These are phyloP conservation scores for Collybiopsis luxurians DNA, from an alignment of 768 basidiomycete species.

Conservation along the genomic window DNA sequence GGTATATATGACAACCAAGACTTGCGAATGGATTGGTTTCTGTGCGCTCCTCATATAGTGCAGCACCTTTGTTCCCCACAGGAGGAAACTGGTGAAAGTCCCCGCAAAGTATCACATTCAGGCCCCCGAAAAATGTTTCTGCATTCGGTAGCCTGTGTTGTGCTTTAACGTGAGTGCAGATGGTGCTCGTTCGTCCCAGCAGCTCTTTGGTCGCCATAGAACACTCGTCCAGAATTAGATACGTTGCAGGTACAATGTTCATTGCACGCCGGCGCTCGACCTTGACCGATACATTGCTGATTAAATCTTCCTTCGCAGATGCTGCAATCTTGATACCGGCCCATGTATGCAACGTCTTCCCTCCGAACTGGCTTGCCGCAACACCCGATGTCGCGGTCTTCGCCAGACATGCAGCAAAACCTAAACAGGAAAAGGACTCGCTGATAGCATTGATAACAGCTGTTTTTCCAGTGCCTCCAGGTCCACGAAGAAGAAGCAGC, in stretches of 20 bases:
- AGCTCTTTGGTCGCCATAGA: slow-evolving; percentile 31
- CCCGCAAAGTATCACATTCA: slow-evolving; percentile 30
- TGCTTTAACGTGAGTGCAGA: slow-evolving; percentile 14
- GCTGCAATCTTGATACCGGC: slow-evolving; percentile 11
- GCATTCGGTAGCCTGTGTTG: neutral
- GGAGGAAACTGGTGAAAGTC: slow-evolving; percentile 35
- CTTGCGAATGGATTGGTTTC: neutral
- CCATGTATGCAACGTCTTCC: slow-evolving; percentile 26
- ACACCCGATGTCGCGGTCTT: slow-evolving; percentile 33
- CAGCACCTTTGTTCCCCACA: slow-evolving; percentile 10
- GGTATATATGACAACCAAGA: slow-evolving; percentile 21
- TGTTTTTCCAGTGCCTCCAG: slow-evolving; percentile 33
- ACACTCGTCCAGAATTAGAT: slow-evolving; percentile 32
- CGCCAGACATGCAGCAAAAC: slow-evolving; percentile 13
- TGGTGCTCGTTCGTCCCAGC: slow-evolving; percentile 16
- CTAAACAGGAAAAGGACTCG: slow-evolving; percentile 16
- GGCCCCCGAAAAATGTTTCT: slow-evolving; percentile 20
- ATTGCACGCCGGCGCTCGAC: neutral
- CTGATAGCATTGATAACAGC: slow-evolving; percentile 30
- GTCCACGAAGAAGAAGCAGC: slow-evolving; percentile 32
- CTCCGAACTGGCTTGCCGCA: slow-evolving; percentile 31
- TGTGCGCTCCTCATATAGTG: slow-evolving; percentile 1
- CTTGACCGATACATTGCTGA: neutral
- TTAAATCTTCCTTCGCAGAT: neutral
- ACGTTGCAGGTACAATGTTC: slow-evolving; percentile 12